These are phyloP conservation scores for Zarea fungicola DNA, from an alignment of 2,329 filamentous ascomycete genomes.

Conservation along the genomic window DNA sequence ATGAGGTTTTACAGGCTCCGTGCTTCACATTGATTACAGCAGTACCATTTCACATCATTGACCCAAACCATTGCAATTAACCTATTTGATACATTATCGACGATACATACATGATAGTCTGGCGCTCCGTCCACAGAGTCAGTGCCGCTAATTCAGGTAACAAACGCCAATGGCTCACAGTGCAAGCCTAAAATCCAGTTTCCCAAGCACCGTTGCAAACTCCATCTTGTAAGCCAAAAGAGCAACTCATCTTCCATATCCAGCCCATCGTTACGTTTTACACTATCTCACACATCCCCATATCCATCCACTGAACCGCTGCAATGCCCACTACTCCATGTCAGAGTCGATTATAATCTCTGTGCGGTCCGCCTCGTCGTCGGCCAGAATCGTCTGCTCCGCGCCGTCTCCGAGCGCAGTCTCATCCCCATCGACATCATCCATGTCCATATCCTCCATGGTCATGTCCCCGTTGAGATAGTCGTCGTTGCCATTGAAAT, in stretches of 20 bases:
- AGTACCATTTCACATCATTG: no score
- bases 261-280: slow-evolving; percentile 12
- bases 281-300: no score
- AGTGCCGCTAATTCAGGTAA: no score
- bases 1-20: no score
- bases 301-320: no score
- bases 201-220: slow-evolving; percentile 1
- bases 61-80: no score
- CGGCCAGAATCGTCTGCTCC: slow-evolving; percentile 32
- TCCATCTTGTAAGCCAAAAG: background rate
- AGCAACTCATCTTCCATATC: background rate
- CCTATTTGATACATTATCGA: background rate
- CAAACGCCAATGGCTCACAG: no score
- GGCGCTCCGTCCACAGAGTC: no score
- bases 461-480: slow-evolving; percentile 36
- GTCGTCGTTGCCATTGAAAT: slow-evolving; percentile 25
- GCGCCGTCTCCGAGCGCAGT: slow-evolving; percentile 24
- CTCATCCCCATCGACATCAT: slow-evolving; percentile 30
- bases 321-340: no score
- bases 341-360: slow-evolving; percentile 34
- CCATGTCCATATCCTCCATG: slow-evolving; percentile 40
- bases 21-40: no score
- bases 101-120: background rate
- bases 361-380: slow-evolving; percentile 39
- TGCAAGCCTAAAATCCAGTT: slow-evolving; percentile 1